Conservation (phyloP, 2,329 filamentous ascomycete species). For the Pyrenophora tritici-repentis region DNA sequence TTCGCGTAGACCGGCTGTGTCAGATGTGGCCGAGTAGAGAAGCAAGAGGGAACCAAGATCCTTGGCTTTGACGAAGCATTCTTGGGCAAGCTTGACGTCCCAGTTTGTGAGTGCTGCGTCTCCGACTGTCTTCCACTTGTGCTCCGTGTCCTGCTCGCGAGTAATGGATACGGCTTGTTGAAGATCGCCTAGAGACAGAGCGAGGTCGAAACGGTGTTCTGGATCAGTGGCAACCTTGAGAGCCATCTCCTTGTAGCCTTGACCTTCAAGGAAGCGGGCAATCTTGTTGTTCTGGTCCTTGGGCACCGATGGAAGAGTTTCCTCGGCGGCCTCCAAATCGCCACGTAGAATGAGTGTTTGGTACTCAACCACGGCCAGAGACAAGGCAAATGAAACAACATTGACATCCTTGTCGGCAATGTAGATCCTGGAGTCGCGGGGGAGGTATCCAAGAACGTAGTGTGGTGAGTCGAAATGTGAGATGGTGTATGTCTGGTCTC, state of each 20-base stretch:
- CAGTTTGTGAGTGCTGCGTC: conserved; percentile 85
- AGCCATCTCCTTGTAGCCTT: conserved; percentile 94
- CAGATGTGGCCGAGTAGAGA: conserved; percentile 83
- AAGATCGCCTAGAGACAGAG: conserved; percentile 80
- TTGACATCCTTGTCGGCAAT: conserved; percentile 94
- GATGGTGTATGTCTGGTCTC: conserved; percentile 96
- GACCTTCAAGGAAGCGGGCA: conserved; percentile 93
- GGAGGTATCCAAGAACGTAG: conserved; percentile 94
- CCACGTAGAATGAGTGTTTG: conserved; percentile 93
- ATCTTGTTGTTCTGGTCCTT: conserved; percentile 98
- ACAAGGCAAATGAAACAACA: conserved; percentile 87
- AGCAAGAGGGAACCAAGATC: conserved; percentile 89
- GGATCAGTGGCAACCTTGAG: conserved; percentile 92
- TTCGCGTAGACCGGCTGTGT: conserved; percentile 72
- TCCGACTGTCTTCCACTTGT: conserved; percentile 98
- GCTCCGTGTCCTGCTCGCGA: conserved; percentile 80
- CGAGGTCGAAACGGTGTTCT: conserved; percentile 95
- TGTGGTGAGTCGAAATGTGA: conserved; percentile 95
- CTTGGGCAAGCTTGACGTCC: conserved; percentile 85
- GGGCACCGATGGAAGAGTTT: conserved; percentile 82
- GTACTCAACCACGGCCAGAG: conserved; percentile 91
- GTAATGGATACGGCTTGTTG: conserved; percentile 86
- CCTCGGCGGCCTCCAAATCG: conserved; percentile 88
- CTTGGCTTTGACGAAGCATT: conserved; percentile 90
- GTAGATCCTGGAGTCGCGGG: conserved; percentile 93